Evolutionary conservation across 176 grass and related monocot species (phyloP).

Genomic region (Carex littledalei): DNA sequence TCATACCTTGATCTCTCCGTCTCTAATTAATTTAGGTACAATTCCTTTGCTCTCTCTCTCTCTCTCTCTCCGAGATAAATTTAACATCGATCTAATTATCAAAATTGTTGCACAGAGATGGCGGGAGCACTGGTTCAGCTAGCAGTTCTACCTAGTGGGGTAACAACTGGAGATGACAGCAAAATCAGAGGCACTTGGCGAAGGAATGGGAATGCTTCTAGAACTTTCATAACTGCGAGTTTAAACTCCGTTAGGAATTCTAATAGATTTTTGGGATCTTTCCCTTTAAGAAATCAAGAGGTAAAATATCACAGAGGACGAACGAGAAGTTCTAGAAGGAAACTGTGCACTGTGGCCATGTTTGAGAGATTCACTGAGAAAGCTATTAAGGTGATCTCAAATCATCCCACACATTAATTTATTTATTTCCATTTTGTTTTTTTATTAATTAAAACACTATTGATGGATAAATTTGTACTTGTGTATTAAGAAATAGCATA

Average conservation of each 20-base stretch:
- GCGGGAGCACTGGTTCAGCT: slow-evolving; percentile 7
- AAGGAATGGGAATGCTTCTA: background rate
- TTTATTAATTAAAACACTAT: background rate
- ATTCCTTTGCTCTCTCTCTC: background rate
- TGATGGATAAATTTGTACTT: background rate
- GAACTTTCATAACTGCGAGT: background rate
- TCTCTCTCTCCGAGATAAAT: background rate
- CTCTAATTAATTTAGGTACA: background rate
- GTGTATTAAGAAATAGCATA: too few relatives aligned
- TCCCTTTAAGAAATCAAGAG: background rate
- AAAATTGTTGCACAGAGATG: background rate
- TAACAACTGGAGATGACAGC: background rate
- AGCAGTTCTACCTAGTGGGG: background rate
- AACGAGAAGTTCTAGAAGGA: background rate
- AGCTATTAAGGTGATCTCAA: slow-evolving; percentile 54
- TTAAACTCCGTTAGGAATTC: background rate
- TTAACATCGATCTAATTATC: background rate
- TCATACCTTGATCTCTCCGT: background rate
- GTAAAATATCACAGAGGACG: background rate
- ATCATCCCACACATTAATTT: background rate
- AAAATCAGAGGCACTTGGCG: background rate
- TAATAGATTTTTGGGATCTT: background rate
- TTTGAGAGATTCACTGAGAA: slow-evolving; percentile 93
- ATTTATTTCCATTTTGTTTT: background rate
- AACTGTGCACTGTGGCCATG: slow-evolving; percentile 41